Conservation (phyloP, 192 early-diverging fungal species). For the Coemansia aciculifera region DNA sequence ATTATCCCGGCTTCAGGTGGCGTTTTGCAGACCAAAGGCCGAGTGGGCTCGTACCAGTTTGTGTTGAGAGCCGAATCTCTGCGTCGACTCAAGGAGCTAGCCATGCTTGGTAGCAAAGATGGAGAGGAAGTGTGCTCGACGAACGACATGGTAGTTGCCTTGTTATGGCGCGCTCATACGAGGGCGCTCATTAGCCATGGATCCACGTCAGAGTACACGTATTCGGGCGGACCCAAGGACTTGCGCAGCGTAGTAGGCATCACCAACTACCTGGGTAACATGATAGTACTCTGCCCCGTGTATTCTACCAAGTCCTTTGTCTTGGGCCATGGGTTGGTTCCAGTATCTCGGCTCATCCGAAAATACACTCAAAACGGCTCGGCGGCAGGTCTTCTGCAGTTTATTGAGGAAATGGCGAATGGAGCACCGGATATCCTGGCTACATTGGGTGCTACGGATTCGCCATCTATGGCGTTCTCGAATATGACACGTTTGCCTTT, state of each 20-base stretch:
- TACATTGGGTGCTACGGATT: conserved; percentile 10
- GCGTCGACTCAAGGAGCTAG: not conserved
- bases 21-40: not conserved
- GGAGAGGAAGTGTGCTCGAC: not conserved
- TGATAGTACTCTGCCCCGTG: conserved; percentile 16
- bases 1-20: not conserved
- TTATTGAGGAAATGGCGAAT: not conserved
- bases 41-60: conserved; percentile 10
- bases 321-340: not conserved
- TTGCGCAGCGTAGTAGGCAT: not conserved
- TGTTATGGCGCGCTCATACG: conserved; percentile 39
- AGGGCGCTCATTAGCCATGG: conserved; percentile 14
- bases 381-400: not conserved
- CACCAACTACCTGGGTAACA: conserved; percentile 21
- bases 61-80: not conserved
- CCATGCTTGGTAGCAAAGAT: not conserved
- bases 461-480: conserved; percentile 28
- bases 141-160: conserved; percentile 24
- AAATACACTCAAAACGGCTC: not conserved
- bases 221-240: conserved; percentile 30
- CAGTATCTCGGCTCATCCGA: conserved; percentile 10
- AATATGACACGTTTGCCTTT: conserved; percentile 21
- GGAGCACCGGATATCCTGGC: conserved; percentile 13
- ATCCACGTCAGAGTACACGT: conserved; percentile 5
- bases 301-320: conserved; percentile 14